Base-by-base conservation (phyloP, 2,329 filamentous ascomycete species). In the Aspergillaceae sp. region DNA sequence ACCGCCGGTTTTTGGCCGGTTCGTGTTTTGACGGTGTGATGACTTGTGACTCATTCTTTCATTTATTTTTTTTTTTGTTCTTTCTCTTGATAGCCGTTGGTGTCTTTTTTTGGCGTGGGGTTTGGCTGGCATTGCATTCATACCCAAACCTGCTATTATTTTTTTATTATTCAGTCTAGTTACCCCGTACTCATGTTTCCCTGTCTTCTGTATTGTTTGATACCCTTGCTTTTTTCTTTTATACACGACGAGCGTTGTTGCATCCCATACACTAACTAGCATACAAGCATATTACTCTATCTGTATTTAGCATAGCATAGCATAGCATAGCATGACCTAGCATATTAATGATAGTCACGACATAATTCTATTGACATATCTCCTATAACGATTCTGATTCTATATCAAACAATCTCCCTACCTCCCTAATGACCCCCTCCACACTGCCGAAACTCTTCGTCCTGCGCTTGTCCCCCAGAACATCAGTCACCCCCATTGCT, bases 401-500 rank as follows among this genome's bases (percentile, higher is more conserved):
- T 19, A 19, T 38, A n/a, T 26, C 36, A 9, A 45, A 36, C 27
- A 51, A 45, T 2, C 3, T 58, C 1, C 68, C 69, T 44, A 77
- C 63, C 52, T 76, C 73, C 40, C 68, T 65, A 10, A 88, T 61
- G 40, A 87, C 62, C 43, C 72, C 68, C 62, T 85, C 76, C 5
- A 74, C 68, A 1, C 76, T 73, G 26, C 27, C 10, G 52, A 86
- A 83, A 1, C 62, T 57, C 45, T 73, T 71, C 49, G 74, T 74
- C 66, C 11, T 19, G 19, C 46, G 47, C 51, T 68, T 87, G 1
- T 60, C 70, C 33, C 74, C 48, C 1, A 94, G 73, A 0, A 78
- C 82, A 3, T 78, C 78, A 30, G 76, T 73, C 0, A 88, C 86
- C 61, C 90, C 88, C 74, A 96, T 78, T 0, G 82, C 83, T 46